These are phyloP conservation scores for Fusarium camptoceras DNA, from an alignment of 2,329 filamentous ascomycete genomes.

Conservation along the genomic window DNA sequence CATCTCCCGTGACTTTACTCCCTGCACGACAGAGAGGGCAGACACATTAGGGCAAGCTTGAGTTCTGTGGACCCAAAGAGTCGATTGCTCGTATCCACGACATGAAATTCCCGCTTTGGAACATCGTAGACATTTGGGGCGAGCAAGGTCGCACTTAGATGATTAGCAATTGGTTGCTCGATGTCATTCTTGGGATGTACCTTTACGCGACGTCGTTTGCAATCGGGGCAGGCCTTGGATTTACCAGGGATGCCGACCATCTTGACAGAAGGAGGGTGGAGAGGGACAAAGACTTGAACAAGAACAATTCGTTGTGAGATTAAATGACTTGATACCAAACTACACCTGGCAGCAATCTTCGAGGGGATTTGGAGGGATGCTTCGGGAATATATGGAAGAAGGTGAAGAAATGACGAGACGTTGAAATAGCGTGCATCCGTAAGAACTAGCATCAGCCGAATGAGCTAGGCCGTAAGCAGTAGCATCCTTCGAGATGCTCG, in stretches of 20 bases:
- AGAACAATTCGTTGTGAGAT: fast-evolving
- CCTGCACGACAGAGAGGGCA: conserved; percentile 1
- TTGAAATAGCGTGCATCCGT: not conserved
- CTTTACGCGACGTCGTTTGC: conserved; percentile 24
- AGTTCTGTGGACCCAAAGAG: conserved; percentile 15
- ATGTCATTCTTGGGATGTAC: not conserved
- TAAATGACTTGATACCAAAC: not conserved
- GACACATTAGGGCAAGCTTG: not conserved
- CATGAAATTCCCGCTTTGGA: conserved; percentile 10
- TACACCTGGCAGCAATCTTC: not conserved
- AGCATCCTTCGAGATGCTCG: not conserved
- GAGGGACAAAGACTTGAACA: no score
- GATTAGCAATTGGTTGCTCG: fast-evolving
- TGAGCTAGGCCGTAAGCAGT: not conserved
- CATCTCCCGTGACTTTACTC: fast-evolving
- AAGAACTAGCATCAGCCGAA: not conserved
- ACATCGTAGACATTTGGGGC: not conserved
- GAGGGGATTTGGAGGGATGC: not conserved
- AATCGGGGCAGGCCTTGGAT: conserved; percentile 17
- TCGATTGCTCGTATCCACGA: not conserved
- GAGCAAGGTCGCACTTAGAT: not conserved
- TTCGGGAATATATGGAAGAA: not conserved
- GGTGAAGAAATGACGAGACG: not conserved
- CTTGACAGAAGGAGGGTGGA: no score
- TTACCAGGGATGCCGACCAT: conserved; percentile 17